These are phyloP conservation scores for Ustilago crameri DNA, from an alignment of 1,284 basidiomycete genomes.

Conservation along the genomic window DNA sequence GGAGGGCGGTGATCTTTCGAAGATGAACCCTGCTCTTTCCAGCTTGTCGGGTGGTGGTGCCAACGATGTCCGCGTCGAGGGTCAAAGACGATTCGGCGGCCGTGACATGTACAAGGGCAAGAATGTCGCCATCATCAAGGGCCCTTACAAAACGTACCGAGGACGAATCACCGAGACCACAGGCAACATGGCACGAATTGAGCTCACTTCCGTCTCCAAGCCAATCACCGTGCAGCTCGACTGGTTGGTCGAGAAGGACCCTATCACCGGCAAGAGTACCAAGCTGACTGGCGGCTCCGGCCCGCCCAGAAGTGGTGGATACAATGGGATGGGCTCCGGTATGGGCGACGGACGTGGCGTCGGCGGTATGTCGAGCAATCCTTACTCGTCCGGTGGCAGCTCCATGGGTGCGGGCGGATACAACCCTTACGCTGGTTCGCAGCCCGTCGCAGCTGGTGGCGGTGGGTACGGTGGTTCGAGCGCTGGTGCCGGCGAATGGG, in stretches of 20 bases:
- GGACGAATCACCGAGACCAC: conserved; percentile 96
- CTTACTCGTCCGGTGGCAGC: conserved; percentile 32
- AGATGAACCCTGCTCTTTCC: conserved; percentile 86
- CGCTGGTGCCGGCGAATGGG: conserved; percentile 19
- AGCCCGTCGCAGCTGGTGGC: conserved; percentile 21
- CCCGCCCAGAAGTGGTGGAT: conserved; percentile 21
- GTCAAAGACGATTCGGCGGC: conserved; percentile 48
- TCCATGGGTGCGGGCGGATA: conserved; percentile 28
- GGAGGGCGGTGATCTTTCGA: conserved; percentile 79
- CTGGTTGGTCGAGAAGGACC: conserved; percentile 78
- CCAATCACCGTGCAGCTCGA: conserved; percentile 85
- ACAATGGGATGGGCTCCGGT: conserved; percentile 23
- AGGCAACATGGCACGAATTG: conserved; percentile 86
- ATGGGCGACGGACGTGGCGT: conserved; percentile 26
- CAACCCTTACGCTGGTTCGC: conserved; percentile 40
- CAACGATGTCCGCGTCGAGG: conserved; percentile 53
- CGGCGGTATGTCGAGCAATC: conserved; percentile 40
- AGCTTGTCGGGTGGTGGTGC: conserved; percentile 53
- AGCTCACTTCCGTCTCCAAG: conserved; percentile 89
- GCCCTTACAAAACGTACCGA: conserved; percentile 88
- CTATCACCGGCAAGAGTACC: conserved; percentile 57
- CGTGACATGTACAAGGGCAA: conserved; percentile 83
- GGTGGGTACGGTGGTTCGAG: conserved; percentile 25
- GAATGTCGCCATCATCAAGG: conserved; percentile 83
- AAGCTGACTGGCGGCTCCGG: conserved; percentile 28